Percentiles rank a stretch among this genome's conserved stretches.
Evolutionary conservation across 1,139 yeast genomes (phyloP).

Genomic region (Pneumocystis sp.): DNA sequence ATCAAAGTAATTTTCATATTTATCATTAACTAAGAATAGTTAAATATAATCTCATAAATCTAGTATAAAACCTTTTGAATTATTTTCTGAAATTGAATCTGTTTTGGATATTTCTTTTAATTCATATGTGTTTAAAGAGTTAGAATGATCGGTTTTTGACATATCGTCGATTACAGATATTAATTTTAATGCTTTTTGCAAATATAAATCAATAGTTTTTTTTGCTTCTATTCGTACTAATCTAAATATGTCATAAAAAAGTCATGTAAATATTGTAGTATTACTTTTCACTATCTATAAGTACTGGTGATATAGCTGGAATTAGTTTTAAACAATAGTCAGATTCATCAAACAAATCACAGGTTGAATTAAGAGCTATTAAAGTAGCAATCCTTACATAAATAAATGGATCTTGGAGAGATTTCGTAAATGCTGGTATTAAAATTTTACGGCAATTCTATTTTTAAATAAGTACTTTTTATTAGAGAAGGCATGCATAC

Average conservation of each 20-base stretch:
- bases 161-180: constrained; percentile 24
- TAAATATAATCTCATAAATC: not conserved
- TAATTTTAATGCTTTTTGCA: constrained; percentile 44
- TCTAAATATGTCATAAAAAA: not conserved
- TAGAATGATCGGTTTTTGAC: not conserved
- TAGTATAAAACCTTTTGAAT: not conserved
- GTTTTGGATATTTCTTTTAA: not conserved
- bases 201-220: constrained; percentile 46
- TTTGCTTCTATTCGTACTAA: constrained; percentile 62
- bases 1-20: not conserved
- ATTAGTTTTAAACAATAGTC: constrained; percentile 71
- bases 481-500: not conserved
- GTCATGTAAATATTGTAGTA: not conserved
- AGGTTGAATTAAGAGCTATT: constrained; percentile 51
- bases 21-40: not conserved
- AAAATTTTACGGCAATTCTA: constrained; percentile 38
- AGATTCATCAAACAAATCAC: constrained; percentile 54
- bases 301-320: constrained; percentile 71
- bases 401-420: constrained; percentile 64
- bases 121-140: not conserved
- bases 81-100: not conserved
- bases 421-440: constrained; percentile 74
- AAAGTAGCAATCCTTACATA: constrained; percentile 70
- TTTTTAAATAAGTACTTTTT: not conserved
- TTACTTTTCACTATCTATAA: constrained; percentile 52